Evolutionary conservation across 2,329 filamentous ascomycete species (phyloP), one percentile per base, ranked within the genome.

Genomic region (Fusarium globosum): DNA sequence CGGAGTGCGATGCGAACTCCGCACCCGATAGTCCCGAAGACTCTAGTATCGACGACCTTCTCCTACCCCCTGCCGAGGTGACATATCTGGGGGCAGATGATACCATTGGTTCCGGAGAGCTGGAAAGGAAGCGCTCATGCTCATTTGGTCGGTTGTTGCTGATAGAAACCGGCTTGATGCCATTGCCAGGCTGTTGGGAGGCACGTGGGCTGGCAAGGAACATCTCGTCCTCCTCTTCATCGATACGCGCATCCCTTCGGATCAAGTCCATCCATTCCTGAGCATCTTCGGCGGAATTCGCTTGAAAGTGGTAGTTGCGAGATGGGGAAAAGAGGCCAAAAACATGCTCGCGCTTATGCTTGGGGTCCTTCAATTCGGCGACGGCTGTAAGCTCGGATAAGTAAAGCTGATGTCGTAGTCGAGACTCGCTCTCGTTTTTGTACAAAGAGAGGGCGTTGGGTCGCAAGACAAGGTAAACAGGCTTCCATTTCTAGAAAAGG

Each of bases 271-370:
- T 93, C 96, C 96, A 99, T 79, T 93, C 91, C 70, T 93, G 89
- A 11, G 94, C 94, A 71, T 98, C 95, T 66, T 90, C 86, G 57
- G 91, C 88, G 8, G 89, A 92, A 38, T 86, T 81, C 2, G 94
- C 95, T 81, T 97, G 93, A 68, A 99, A 91, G 79, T 98, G 95
- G 83, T 93, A 97, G 83, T 98, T 98, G 74, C 93, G 92, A 21
- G 95, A 93, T 0, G 95, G 93, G 1, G 95, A 96, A 83, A 97
- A 99, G 51, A 98, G 88, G 26, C 94, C 96, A 80, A 99, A 98
- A 69, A 98, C 90, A 80, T 97, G 91, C 59, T 94, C 89, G 66
- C 93, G 92, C 80, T 93, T 95, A 69, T 95, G 91, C 82, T 97
- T 97, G 14, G 94, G 93, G 77, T 97, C 95, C 78, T 94, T 95